Percentiles rank a stretch among this genome's conserved stretches.
These are phyloP conservation scores for Chondrostereum purpureum DNA, from an alignment of 1,284 basidiomycete species.

Conservation along the genomic window DNA sequence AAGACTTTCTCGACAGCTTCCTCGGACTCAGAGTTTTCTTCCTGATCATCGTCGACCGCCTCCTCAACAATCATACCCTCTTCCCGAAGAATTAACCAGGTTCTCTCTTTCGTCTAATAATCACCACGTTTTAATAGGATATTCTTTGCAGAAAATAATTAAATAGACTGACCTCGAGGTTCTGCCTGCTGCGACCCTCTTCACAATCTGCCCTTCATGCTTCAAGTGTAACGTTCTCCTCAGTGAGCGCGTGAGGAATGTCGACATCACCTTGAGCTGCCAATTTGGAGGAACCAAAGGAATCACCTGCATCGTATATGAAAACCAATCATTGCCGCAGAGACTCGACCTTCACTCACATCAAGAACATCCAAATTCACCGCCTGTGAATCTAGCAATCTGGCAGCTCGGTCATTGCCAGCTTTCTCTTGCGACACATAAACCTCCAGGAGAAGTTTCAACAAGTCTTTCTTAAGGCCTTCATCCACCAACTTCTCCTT, in stretches of 20 bases:
- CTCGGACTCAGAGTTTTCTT: conserved; percentile 32
- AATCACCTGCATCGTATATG: conserved; percentile 50
- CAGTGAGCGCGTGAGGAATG: conserved; percentile 75
- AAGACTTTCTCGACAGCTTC: conserved; percentile 28
- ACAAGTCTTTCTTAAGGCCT: conserved; percentile 49
- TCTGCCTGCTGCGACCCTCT: conserved; percentile 64
- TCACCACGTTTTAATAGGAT: conserved; percentile 4
- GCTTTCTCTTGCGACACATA: conserved; percentile 69
- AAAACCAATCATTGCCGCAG: conserved; percentile 2
- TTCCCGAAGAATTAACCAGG: conserved; percentile 50
- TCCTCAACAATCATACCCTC: conserved; percentile 68
- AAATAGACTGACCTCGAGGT: conserved; percentile 42
- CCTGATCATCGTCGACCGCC: conserved; percentile 34
- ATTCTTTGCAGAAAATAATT: conserved; percentile 12
- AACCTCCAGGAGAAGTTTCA: conserved; percentile 70
- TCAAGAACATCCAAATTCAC: conserved; percentile 72
- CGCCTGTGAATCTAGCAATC: conserved; percentile 73
- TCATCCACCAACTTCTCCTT: conserved; percentile 40
- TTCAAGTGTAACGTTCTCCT: conserved; percentile 66
- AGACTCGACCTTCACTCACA: conserved; percentile 36
- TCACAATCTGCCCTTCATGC: conserved; percentile 69
- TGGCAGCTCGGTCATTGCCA: conserved; percentile 49
- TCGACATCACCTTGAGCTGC: conserved; percentile 65
- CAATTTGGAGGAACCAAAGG: conserved; percentile 67
- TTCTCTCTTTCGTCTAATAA: conserved; percentile 41